These are phyloP conservation scores for Lepidium africanum DNA, from an alignment of 345 rosid genomes.

Conservation along the genomic window DNA sequence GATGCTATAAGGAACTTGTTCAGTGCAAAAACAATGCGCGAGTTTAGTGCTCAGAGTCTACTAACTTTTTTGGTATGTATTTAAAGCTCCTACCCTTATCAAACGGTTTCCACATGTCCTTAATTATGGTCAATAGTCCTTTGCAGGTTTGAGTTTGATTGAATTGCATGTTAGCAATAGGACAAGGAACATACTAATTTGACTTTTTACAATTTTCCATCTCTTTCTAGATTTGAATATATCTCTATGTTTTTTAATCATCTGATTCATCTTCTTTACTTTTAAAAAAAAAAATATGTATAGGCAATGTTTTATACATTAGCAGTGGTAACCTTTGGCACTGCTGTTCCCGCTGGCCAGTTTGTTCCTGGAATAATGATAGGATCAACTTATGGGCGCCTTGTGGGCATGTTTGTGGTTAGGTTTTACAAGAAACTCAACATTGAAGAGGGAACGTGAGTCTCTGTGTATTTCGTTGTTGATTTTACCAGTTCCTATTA, in stretches of 20 bases:
- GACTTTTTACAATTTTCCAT: neutral
- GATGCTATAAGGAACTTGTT: constrained; percentile 98
- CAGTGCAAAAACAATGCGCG: constrained; percentile 96
- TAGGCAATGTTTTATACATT: constrained; percentile 95
- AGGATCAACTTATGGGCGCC: constrained; percentile 97
- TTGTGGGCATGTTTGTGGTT: constrained; percentile 94
- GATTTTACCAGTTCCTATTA: neutral
- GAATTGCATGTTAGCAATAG: constrained; percentile 7
- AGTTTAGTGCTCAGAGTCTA: constrained; percentile 88
- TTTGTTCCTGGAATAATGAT: constrained; percentile 99
- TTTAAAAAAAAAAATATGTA: too few relatives aligned
- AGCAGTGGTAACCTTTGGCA: constrained; percentile 91
- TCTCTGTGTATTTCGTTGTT: constrained; percentile 11
- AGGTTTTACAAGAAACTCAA: constrained; percentile 83
- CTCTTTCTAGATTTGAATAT: neutral
- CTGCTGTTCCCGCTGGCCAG: constrained; percentile 99
- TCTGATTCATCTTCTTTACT: neutral
- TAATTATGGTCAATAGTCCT: neutral
- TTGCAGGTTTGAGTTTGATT: neutral
- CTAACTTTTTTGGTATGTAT: constrained; percentile 79
- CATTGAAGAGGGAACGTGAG: constrained; percentile 99
- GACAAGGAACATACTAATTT: constrained; percentile 4
- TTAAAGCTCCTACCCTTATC: neutral
- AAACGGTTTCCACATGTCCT: neutral
- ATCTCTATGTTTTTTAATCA: neutral